phyloP scores from a whole-genome alignment of 164 flowering plant genomes.

The Protea cynaroides region DNA sequence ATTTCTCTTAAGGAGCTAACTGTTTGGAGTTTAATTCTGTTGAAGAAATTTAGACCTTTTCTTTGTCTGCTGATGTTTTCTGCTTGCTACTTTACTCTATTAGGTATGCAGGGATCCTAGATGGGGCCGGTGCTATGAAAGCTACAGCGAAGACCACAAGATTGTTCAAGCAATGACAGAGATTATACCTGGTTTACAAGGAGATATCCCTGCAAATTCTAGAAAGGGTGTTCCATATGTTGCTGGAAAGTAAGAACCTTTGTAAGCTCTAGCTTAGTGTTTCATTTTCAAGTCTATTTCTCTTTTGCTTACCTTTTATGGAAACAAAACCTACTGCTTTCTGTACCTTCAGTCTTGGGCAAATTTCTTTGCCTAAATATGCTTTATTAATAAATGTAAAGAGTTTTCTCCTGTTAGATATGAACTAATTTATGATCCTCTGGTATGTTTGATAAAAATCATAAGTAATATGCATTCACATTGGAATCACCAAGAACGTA shows the following conservation, averaged over 20 bases:
- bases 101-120: constrained; percentile 66
- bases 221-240: constrained; percentile 38
- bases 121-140: constrained; percentile 66
- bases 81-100: background rate
- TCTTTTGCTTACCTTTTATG: background rate
- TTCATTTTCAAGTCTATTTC: background rate
- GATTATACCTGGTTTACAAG: constrained; percentile 51
- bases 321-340: background rate
- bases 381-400: no score
- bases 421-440: no score
- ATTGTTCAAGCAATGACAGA: constrained; percentile 50
- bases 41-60: background rate
- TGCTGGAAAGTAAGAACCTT: constrained; percentile 38
- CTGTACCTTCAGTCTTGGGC: no score
- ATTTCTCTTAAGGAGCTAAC: background rate
- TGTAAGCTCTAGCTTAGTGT: background rate
- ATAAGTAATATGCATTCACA: no score
- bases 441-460: no score
- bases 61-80: background rate
- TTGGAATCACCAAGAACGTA: no score
- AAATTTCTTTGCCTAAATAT: no score
- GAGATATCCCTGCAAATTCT: constrained; percentile 30
- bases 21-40: background rate
- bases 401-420: no score
- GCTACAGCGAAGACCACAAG: constrained; percentile 48